Evolutionary conservation across 345 rosid species (phyloP).

Genomic region (Gossypium arboreum): DNA sequence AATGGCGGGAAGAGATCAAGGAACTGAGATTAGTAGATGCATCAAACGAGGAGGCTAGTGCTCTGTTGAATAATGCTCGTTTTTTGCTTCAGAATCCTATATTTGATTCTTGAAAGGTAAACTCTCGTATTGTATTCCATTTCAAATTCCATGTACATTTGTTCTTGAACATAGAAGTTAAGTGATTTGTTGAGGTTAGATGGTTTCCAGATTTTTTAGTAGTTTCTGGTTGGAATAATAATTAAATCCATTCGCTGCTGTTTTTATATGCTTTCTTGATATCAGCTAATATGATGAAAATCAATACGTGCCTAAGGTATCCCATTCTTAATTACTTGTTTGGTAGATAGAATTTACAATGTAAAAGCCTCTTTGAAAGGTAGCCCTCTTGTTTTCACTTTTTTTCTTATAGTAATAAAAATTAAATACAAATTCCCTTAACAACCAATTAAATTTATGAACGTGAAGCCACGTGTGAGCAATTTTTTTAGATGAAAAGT

Average conservation of each 20-base stretch:
- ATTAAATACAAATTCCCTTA: neutral
- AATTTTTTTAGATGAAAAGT: constrained; percentile 12
- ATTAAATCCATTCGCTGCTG: no score
- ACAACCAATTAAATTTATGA: neutral
- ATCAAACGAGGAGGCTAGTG: constrained; percentile 66
- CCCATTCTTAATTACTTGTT: neutral
- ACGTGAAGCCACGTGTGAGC: constrained; percentile 35
- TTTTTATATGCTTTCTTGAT: no score
- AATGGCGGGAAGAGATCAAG: constrained; percentile 86
- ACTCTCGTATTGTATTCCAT: neutral
- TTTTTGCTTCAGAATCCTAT: constrained; percentile 31
- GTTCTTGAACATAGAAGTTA: no score
- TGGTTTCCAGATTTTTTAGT: neutral
- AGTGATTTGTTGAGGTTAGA: neutral
- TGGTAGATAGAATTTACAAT: neutral
- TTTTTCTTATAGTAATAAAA: neutral
- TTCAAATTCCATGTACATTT: neutral
- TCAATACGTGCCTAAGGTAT: no score
- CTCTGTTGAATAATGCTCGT: constrained; percentile 48
- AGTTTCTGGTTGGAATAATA: neutral
- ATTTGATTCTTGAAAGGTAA: constrained; percentile 40
- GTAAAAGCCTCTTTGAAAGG: neutral
- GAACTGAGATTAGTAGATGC: constrained; percentile 69
- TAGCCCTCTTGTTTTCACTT: neutral
- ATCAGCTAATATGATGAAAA: no score